These are phyloP conservation scores for Salix caprea DNA, from an alignment of 345 rosid genomes.

Conservation along the genomic window DNA sequence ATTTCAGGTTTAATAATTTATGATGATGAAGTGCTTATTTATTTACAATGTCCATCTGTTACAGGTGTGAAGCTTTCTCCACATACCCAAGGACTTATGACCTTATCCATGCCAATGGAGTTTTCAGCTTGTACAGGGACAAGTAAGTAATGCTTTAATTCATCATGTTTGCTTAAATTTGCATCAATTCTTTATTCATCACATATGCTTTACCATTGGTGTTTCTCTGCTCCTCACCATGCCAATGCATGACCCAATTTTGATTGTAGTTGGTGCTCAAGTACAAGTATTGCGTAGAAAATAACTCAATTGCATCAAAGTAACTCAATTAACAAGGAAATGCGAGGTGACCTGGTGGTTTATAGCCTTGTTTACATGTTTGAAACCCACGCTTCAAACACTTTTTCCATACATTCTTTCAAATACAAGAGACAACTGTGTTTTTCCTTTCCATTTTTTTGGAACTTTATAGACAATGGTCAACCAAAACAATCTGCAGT, in stretches of 20 bases:
- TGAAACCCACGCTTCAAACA: neutral
- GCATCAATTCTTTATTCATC: neutral
- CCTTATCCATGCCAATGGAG: constrained; percentile 75
- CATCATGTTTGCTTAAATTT: neutral
- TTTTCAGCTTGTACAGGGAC: constrained; percentile 82
- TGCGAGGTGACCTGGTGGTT: neutral
- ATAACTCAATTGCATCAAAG: neutral
- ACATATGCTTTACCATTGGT: neutral
- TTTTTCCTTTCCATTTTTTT: too few relatives aligned
- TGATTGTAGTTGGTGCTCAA: neutral
- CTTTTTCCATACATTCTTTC: neutral
- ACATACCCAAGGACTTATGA: constrained; percentile 99
- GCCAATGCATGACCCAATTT: neutral
- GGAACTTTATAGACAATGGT: neutral
- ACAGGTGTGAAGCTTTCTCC: constrained; percentile 98
- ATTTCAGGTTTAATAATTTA: neutral
- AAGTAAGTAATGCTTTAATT: constrained; percentile 49
- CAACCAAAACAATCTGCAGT: neutral
- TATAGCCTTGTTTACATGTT: neutral
- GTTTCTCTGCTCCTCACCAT: neutral
- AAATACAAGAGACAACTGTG: neutral
- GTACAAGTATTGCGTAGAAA: neutral
- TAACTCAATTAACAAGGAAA: neutral
- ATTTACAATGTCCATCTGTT: neutral
- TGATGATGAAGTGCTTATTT: neutral